phyloP scores from a whole-genome alignment of 768 basidiomycete species.

The Termitomyces sp. region DNA sequence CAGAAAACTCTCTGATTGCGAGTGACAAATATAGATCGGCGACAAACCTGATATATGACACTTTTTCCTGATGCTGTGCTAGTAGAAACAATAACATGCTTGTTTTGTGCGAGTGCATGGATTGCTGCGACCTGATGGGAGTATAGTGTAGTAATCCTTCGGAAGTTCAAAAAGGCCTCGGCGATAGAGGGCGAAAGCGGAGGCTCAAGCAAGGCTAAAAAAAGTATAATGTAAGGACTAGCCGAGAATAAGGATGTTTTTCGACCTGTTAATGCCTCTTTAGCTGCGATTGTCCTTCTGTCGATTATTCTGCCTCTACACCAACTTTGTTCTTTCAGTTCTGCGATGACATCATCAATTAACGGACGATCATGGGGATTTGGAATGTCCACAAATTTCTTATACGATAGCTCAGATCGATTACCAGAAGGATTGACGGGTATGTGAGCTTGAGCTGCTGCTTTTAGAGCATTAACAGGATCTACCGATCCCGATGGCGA shows the following conservation, averaged over 20 bases:
- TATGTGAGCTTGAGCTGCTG: constrained; percentile 65
- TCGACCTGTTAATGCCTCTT: constrained; percentile 44
- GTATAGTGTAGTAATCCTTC: constrained; percentile 64
- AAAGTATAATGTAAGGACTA: neutral
- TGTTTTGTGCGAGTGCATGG: constrained; percentile 47
- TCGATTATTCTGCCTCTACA: constrained; percentile 68
- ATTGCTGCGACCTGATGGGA: constrained; percentile 71
- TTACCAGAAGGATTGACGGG: constrained; percentile 52
- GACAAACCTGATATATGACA: constrained; percentile 72
- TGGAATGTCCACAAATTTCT: constrained; percentile 25
- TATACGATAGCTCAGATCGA: constrained; percentile 3
- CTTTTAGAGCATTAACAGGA: constrained; percentile 56
- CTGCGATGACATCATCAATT: constrained; percentile 52
- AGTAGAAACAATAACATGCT: constrained; percentile 83
- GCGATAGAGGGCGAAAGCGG: constrained; percentile 54
- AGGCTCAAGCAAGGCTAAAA: constrained; percentile 41
- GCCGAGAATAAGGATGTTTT: neutral
- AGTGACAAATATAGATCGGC: neutral
- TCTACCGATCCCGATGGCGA: constrained; percentile 53
- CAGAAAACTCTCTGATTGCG: neutral
- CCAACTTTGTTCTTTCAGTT: constrained; percentile 55
- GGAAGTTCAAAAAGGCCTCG: constrained; percentile 49
- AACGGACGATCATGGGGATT: constrained; percentile 49
- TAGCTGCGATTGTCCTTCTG: constrained; percentile 48
- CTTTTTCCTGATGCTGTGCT: constrained; percentile 90